phyloP scores from a whole-genome alignment of 2,329 filamentous ascomycete genomes.

The Thelonectria rubi region DNA sequence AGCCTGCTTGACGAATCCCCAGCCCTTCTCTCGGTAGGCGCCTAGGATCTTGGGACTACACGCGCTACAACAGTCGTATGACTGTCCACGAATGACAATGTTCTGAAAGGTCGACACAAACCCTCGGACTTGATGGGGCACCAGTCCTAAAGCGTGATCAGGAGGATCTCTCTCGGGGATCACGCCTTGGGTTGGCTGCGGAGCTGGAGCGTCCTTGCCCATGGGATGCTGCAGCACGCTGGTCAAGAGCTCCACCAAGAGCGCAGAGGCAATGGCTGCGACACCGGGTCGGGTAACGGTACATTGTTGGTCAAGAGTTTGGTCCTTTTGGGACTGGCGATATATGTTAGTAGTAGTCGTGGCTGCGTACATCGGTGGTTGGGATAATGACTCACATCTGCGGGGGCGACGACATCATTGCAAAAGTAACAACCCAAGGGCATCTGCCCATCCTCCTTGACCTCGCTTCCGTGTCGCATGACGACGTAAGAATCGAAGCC shows the following conservation, averaged over 20 bases:
- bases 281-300: conserved; percentile 95
- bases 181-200: conserved; percentile 51
- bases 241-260: conserved; percentile 89
- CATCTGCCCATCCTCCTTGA: conserved; percentile 62
- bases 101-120: conserved; percentile 80
- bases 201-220: conserved; percentile 69
- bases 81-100: conserved; percentile 75
- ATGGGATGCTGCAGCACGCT: conserved; percentile 88
- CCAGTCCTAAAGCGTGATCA: conserved; percentile 70
- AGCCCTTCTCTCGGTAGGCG: conserved; percentile 73
- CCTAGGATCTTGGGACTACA: conserved; percentile 76
- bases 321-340: conserved; percentile 86
- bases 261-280: conserved; percentile 88
- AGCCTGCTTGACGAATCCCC: conserved; percentile 80
- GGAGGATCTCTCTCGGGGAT: conserved; percentile 64
- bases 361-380: not conserved
- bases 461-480: conserved; percentile 88
- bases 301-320: conserved; percentile 96
- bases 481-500: conserved; percentile 98
- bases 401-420: conserved; percentile 94
- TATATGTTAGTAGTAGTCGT: conserved; percentile 19
- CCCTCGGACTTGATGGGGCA: conserved; percentile 84
- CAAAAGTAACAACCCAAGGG: conserved; percentile 97
- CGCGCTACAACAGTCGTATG: conserved; percentile 83
- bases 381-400: conserved; percentile 73